Evolutionary conservation across 2,329 filamentous ascomycete species (phyloP).

Genomic region (Canariomyces notabilis): DNA sequence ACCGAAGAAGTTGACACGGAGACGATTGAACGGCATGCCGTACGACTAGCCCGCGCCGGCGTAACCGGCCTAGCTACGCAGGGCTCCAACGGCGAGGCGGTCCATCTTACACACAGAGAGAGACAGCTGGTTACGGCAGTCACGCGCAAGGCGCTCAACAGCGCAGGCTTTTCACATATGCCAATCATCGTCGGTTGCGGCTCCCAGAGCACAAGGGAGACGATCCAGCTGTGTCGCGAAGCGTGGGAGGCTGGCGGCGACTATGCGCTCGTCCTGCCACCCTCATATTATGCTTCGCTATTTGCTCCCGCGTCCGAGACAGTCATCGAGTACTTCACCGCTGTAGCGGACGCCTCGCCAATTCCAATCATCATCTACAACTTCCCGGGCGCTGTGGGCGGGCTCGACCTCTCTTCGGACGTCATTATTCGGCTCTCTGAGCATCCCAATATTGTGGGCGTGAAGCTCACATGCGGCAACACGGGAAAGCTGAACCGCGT

Average conservation of each 20-base stretch:
- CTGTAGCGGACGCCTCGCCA: constrained; percentile 58
- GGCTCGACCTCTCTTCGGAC: constrained; percentile 61
- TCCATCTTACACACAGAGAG: constrained; percentile 68
- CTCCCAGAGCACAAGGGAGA: constrained; percentile 67
- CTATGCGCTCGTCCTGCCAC: constrained; percentile 70
- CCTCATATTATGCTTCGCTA: constrained; percentile 67
- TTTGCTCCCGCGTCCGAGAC: constrained; percentile 58
- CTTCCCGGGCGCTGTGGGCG: constrained; percentile 59
- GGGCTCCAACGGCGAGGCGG: constrained; percentile 78
- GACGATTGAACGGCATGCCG: constrained; percentile 55
- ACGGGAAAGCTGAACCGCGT: constrained; percentile 64
- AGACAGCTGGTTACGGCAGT: constrained; percentile 62
- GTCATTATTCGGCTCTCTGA: constrained; percentile 53
- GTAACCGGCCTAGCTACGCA: constrained; percentile 71
- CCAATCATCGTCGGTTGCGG: constrained; percentile 74
- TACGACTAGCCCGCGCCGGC: constrained; percentile 68
- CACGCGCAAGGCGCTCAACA: constrained; percentile 64
- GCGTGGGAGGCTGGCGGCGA: constrained; percentile 66
- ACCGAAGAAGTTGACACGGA: constrained; percentile 63
- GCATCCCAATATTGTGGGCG: constrained; percentile 63
- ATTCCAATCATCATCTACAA: constrained; percentile 67
- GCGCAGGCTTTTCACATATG: constrained; percentile 58
- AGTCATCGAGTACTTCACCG: constrained; percentile 60
- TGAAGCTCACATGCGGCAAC: constrained; percentile 66
- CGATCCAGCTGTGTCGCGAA: constrained; percentile 63